Percentiles rank a stretch among this genome's conserved stretches.
phyloP scores from a whole-genome alignment of 805 yeast species.

The Saccharomyces kudriavzevii region DNA sequence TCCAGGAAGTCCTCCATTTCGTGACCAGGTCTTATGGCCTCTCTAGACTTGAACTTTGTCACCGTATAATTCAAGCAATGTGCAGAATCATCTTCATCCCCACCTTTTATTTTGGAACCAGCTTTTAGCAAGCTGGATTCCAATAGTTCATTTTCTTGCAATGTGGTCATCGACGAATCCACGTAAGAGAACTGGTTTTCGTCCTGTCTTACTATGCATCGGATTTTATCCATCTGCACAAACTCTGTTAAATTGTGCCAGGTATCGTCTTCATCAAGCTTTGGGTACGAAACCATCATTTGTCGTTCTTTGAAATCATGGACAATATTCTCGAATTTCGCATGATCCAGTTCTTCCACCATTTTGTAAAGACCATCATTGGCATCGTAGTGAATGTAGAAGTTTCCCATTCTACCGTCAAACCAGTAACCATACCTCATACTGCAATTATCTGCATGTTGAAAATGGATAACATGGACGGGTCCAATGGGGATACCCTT shows the following conservation, averaged over 20 bases:
- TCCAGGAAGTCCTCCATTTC: slow-evolving; percentile 49
- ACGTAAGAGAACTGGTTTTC: slow-evolving; percentile 11
- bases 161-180: slow-evolving; percentile 26
- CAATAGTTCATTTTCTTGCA: slow-evolving; percentile 18
- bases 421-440: slow-evolving; percentile 30
- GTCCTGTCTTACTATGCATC: not conserved
- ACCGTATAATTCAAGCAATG: slow-evolving; percentile 14
- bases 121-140: slow-evolving; percentile 7
- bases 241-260: slow-evolving; percentile 13
- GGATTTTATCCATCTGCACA: not conserved
- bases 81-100: slow-evolving; percentile 3
- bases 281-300: slow-evolving; percentile 18
- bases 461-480: slow-evolving; percentile 24
- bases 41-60: slow-evolving; percentile 24
- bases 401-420: slow-evolving; percentile 3
- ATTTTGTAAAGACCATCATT: slow-evolving; percentile 13
- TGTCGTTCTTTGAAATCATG: slow-evolving; percentile 5
- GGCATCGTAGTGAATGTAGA: slow-evolving; percentile 12
- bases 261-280: slow-evolving; percentile 12
- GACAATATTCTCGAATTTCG: slow-evolving; percentile 8
- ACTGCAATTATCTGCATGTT: slow-evolving; percentile 8
- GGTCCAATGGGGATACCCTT: slow-evolving; percentile 18
- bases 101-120: not conserved
- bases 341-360: slow-evolving; percentile 6
- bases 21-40: slow-evolving; percentile 29